Evolutionary conservation across 1,139 yeast species (phyloP).

Genomic region (Saccharomyces hybrid): DNA sequence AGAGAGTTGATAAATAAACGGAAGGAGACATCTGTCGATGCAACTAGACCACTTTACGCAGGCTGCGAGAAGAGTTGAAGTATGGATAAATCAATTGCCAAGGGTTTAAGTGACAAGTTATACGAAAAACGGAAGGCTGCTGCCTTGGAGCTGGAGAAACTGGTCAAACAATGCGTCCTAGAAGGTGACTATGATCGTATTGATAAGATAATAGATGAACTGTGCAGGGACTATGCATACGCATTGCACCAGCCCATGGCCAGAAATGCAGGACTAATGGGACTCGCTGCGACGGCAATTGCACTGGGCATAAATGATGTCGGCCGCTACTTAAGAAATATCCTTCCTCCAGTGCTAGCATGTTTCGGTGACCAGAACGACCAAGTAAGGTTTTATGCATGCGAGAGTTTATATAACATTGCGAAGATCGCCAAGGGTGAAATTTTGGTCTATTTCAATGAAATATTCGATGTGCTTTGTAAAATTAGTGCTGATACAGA

Average conservation of each 20-base stretch:
- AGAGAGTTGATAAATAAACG: too few species aligned
- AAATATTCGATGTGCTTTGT: slow-evolving; percentile 87
- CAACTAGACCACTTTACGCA: too few species aligned
- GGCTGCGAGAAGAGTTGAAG: too few species aligned
- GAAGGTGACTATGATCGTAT: slow-evolving; percentile 65
- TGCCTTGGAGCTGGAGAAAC: slow-evolving; percentile 80
- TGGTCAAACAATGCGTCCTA: slow-evolving; percentile 63
- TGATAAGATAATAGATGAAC: slow-evolving; percentile 56
- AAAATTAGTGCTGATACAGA: slow-evolving; percentile 88
- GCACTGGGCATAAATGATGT: slow-evolving; percentile 70
- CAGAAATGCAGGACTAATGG: slow-evolving; percentile 68
- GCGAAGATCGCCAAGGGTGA: slow-evolving; percentile 98
- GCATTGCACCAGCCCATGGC: slow-evolving; percentile 74
- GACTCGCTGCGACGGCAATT: slow-evolving; percentile 69
- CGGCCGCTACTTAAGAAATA: slow-evolving; percentile 68
- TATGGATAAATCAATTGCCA: slow-evolving; percentile 63
- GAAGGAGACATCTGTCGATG: too few species aligned
- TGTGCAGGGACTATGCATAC: slow-evolving; percentile 63
- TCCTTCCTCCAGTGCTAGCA: slow-evolving; percentile 87
- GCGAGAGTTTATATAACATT: slow-evolving; percentile 91
- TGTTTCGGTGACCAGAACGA: slow-evolving; percentile 97
- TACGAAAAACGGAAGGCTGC: slow-evolving; percentile 94
- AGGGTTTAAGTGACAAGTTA: slow-evolving; percentile 82
- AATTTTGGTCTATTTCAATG: slow-evolving; percentile 82
- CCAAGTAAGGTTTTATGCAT: slow-evolving; percentile 91